Base-by-base conservation (phyloP, 352 stramenopile species). In the Globisporangium uncinulatum region DNA sequence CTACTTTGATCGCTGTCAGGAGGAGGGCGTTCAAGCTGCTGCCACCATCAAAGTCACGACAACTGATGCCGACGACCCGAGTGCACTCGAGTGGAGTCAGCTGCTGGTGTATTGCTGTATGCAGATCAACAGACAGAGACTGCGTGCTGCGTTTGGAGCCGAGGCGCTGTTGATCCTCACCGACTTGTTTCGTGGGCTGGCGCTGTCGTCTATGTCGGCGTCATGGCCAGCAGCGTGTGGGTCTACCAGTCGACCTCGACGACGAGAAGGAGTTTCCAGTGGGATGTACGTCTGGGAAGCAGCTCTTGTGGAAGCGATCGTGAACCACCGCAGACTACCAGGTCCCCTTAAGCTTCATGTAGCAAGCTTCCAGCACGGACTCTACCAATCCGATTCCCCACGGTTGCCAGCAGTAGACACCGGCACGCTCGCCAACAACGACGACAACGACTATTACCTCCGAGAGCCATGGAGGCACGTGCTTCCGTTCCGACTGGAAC, bases 251-350 rank as follows among this genome's bases (percentile, higher is more conserved):
- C 24, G 24, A 29, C 24, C 24, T 4, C 24, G 4, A 29, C 24
- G 24, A 4, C 24, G 4, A 29, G 24, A 29, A 29, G 24, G 50
- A 57, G 13, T 39, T 29, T 58, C 1, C 4, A 54, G 41, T 20
- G 36, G 20, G 11, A 50, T 56, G 13, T 73, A 59, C 41, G 70
- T 71, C 14, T 87, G 76, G 76, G 66, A 81, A 20, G 62, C 76
- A 17, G 64, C 62, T 36, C 51, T 87, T 14, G 49, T 83, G 0
- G 60, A 57, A 0, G 50, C 54, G 6, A 55, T 82, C 3, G 52
- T 69, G 24, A 20, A 47, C 14, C 53, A 78, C 9, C 57, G 55
- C 11, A 17, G 46, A 29, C 24, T 76, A 20, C 61, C 73, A 6
- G 42, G 52, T 19, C 48, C 51, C 17, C 44, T 87, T 21, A 84